These are phyloP conservation scores for Aristolochia contorta DNA, from an alignment of 164 flowering plant genomes.

Conservation along the genomic window DNA sequence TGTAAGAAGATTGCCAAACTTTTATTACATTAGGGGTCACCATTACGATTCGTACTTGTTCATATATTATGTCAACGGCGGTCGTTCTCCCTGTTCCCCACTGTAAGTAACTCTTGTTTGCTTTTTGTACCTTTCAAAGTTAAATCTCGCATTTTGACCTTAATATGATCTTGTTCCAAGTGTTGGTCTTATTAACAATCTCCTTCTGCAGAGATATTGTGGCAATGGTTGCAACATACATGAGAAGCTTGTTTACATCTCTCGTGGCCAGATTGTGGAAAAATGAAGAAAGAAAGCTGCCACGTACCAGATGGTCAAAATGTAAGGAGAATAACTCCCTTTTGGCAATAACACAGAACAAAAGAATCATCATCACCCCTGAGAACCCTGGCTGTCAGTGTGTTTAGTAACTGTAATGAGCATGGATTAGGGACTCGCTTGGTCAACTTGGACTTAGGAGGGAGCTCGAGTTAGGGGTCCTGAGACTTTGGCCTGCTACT, in stretches of 20 bases:
- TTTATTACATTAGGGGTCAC: conserved; percentile 69
- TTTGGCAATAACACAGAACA: conserved; percentile 35
- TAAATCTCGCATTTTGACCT: background rate
- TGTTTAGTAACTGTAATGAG: conserved; percentile 23
- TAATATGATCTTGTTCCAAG: too few relatives aligned
- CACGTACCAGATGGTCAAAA: conserved; percentile 31
- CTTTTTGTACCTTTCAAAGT: background rate
- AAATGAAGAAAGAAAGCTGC: conserved; percentile 26
- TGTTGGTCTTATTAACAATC: background rate
- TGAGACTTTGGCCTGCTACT: background rate
- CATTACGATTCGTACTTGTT: conserved; percentile 86
- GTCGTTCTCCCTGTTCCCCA: conserved; percentile 85
- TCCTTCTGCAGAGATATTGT: conserved; percentile 51
- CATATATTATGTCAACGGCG: conserved; percentile 81
- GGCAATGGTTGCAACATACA: conserved; percentile 22
- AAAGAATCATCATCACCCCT: conserved; percentile 20
- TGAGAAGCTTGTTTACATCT: conserved; percentile 38
- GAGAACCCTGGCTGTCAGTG: conserved; percentile 40
- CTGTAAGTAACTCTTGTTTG: conserved; percentile 43
- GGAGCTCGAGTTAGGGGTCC: background rate
- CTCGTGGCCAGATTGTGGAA: conserved; percentile 45
- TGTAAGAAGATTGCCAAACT: conserved; percentile 48
- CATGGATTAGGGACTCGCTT: too few relatives aligned
- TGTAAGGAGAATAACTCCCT: conserved; percentile 45
- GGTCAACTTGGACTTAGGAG: background rate